A percentile compares a stretch with the other conserved stretches of the same genome.
phyloP scores from a whole-genome alignment of 2,329 filamentous ascomycete species.

The Helicocarpus griseus region DNA sequence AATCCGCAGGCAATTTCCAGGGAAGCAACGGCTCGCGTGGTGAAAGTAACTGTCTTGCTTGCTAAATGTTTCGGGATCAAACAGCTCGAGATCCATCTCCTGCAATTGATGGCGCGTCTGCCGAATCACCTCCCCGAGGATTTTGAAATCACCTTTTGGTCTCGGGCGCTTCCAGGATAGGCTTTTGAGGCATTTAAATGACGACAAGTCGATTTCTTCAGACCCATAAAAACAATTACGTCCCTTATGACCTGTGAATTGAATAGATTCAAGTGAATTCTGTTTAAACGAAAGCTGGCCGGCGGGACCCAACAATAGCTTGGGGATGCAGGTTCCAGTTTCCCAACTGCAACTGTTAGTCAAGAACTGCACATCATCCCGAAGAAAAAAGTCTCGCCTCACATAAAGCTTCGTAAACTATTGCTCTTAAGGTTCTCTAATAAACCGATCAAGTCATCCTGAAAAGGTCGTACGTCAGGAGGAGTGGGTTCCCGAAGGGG shows the following conservation, averaged over 20 bases:
- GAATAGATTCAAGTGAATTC: background rate
- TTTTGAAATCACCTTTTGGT: background rate
- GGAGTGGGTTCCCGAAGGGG: no score
- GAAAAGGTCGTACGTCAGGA: background rate
- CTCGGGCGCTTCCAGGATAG: slow-evolving; percentile 3
- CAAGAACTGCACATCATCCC: background rate
- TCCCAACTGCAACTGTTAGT: background rate
- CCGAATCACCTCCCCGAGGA: background rate
- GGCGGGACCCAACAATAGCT: background rate
- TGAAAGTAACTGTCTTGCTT: background rate
- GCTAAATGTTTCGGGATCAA: background rate
- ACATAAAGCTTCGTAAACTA: slow-evolving; percentile 2
- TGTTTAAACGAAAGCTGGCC: background rate
- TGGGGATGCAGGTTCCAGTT: slow-evolving; percentile 2
- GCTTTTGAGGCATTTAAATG: slow-evolving; percentile 1
- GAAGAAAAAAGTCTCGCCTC: background rate
- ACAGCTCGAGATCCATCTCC: background rate
- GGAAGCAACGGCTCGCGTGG: background rate
- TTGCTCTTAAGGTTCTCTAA: background rate
- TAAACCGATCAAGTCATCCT: background rate
- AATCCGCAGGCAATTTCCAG: background rate
- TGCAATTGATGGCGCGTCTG: background rate
- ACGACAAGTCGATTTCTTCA: background rate
- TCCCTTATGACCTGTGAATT: background rate
- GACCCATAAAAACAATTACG: no score